A percentile compares a stretch with the other conserved stretches of the same genome.
These are phyloP conservation scores for Ceratocystis alfenasii DNA, from an alignment of 2,329 filamentous ascomycete species.

Conservation along the genomic window DNA sequence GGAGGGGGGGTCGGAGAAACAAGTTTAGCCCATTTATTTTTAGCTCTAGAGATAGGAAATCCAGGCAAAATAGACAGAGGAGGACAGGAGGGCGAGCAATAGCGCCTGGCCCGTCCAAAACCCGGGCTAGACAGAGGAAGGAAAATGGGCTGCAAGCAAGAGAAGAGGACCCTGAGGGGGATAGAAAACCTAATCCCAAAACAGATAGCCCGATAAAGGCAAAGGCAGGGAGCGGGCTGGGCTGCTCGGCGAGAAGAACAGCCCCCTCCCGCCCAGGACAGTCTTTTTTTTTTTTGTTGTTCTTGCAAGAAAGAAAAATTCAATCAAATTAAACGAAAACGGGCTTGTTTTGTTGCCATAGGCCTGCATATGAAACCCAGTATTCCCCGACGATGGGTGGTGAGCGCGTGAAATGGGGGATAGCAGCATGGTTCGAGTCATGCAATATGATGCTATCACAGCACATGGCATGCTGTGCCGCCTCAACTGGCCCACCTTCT, in stretches of 20 bases:
- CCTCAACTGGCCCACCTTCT: not conserved
- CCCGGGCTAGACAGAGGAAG: not conserved
- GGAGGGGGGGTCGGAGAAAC: not conserved
- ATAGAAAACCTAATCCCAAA: not conserved
- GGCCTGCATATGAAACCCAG: not conserved
- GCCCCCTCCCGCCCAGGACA: no score
- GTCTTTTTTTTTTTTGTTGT: no score
- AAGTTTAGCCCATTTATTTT: not conserved
- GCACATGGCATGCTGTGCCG: not conserved
- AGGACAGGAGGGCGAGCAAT: not conserved
- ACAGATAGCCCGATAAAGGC: not conserved
- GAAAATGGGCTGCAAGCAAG: not conserved
- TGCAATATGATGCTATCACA: not conserved
- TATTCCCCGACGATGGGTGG: not conserved
- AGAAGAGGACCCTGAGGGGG: not conserved
- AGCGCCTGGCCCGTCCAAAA: not conserved
- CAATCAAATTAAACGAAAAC: no score
- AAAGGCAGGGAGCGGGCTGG: not conserved
- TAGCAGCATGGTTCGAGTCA: not conserved
- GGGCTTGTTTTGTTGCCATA: no score
- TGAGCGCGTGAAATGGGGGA: not conserved
- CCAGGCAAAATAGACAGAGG: not conserved
- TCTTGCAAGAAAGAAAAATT: not conserved
- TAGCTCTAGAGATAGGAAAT: not conserved
- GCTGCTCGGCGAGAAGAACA: not conserved